Base-by-base conservation (phyloP, 176 grass and related monocot species). In the Rhynchospora tenuis region DNA sequence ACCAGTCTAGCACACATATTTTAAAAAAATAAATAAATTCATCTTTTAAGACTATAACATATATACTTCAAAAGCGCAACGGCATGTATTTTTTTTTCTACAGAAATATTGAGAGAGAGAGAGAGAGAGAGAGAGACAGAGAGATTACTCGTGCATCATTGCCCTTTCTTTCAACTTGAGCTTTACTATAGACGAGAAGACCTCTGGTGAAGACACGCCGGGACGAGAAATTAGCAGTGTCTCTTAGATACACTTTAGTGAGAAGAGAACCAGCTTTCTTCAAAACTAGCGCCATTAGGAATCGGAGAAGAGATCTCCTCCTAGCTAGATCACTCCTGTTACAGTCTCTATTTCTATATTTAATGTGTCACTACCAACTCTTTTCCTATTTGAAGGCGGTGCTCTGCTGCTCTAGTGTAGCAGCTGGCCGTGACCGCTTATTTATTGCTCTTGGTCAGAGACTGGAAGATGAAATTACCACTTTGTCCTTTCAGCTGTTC, bases 181-280 rank as follows among this genome's bases (percentile, higher is more conserved):
- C 65, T 66, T 27, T 43, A 66, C 29, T 82, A 48, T 14, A 66
- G 52, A 50, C 58, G 2, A 43, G 59, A 26, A 66, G 38, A 27
- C 79, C 59, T 45, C 45, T 66, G 58, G 66, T 29, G 38, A 82
- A 47, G 59, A 82, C 11, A 46, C 79, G 59, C 3, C 60, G 43
- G 12, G 51, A 50, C 8, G 60, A 82, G 5, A 20, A 50, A 1
- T 4, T 1, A 5, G n/a, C 38, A 13, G 11, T 52, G 42, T 63
- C 22, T 65, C 60, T 50, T 12, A 64, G 22, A 43, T 51, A 66
- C 14, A 82, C 13, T 17, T 82, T 16, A 20, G 24, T 65, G 1
- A 82, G 11, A 45, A 82, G 10, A 62, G 42, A 82, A 26, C 79
- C 61, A 28, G 60, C 19, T 66, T 65, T 82, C 59, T 82, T 66